Evolutionary conservation across 2,329 filamentous ascomycete species (phyloP).

Genomic region (Aureobasidium leucospermi): DNA sequence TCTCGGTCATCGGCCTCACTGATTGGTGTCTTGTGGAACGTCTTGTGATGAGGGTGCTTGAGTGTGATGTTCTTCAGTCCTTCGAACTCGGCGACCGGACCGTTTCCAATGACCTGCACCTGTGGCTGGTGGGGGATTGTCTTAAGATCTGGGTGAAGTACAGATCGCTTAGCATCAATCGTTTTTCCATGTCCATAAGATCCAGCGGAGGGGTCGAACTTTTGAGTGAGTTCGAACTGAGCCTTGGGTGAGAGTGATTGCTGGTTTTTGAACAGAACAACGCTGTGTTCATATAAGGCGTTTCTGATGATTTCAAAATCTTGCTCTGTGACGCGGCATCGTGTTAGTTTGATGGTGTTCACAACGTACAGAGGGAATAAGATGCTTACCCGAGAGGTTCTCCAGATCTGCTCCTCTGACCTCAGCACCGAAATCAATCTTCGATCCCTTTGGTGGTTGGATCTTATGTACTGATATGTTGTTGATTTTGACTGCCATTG

Average conservation of each 20-base stretch:
- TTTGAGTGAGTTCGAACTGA: slow-evolving; percentile 66
- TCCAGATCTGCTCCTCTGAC: slow-evolving; percentile 24
- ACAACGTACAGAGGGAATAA: neutral
- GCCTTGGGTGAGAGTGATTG: slow-evolving; percentile 56
- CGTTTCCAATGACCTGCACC: slow-evolving; percentile 74
- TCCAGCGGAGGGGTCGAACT: slow-evolving; percentile 60
- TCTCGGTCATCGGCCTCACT: slow-evolving; percentile 53
- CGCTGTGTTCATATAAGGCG: slow-evolving; percentile 60
- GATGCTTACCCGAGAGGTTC: slow-evolving; percentile 17
- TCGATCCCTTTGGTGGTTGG: slow-evolving; percentile 17
- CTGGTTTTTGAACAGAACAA: slow-evolving; percentile 66
- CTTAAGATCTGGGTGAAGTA: slow-evolving; percentile 73
- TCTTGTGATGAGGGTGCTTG: slow-evolving; percentile 68
- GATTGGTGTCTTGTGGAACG: slow-evolving; percentile 62
- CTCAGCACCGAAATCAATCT: slow-evolving; percentile 24
- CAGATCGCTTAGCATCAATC: slow-evolving; percentile 55
- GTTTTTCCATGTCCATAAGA: slow-evolving; percentile 72
- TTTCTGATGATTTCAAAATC: slow-evolving; percentile 58
- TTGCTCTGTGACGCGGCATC: slow-evolving; percentile 38
- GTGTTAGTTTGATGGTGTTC: neutral
- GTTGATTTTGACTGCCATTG: slow-evolving; percentile 16
- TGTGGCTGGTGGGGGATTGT: slow-evolving; percentile 74
- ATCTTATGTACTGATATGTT: slow-evolving; percentile 23
- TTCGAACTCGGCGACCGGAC: slow-evolving; percentile 61
- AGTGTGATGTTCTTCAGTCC: slow-evolving; percentile 61